Percentiles rank a stretch among this genome's conserved stretches.
Evolutionary conservation across 495 filamentous ascomycete genomes (phyloP).

Genomic region (Chlorociboria aeruginascens): DNA sequence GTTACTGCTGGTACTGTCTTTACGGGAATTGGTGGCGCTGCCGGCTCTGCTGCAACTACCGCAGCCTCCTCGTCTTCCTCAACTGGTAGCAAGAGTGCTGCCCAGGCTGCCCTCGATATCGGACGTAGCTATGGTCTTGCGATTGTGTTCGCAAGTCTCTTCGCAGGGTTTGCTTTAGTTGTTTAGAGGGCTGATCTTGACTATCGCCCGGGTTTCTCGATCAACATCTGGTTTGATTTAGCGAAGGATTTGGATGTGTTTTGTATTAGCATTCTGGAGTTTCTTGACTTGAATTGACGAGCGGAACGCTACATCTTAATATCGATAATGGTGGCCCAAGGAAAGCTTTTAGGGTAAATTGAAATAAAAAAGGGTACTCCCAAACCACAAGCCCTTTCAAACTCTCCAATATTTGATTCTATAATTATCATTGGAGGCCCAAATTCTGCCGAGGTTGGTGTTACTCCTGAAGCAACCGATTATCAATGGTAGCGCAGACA

Average conservation of each 20-base stretch:
- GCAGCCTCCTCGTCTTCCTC: conserved; percentile 14
- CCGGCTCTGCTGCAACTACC: conserved; percentile 18
- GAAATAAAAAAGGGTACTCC: no score
- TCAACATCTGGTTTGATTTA: conserved; percentile 6
- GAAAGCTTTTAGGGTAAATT: background rate
- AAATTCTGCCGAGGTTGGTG: no score
- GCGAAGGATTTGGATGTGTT: conserved; percentile 2
- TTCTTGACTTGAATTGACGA: background rate
- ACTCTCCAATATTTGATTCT: no score
- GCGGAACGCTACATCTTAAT: background rate
- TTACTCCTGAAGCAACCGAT: no score
- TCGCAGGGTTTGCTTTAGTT: conserved; percentile 51
- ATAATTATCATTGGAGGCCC: no score
- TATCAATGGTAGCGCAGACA: no score
- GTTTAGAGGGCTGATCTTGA: conserved; percentile 25
- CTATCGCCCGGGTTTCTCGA: background rate
- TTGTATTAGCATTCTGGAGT: conserved; percentile 4
- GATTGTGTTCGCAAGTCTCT: conserved; percentile 42
- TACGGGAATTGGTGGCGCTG: conserved; percentile 39
- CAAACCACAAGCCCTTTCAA: no score
- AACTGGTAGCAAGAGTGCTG: conserved; percentile 23
- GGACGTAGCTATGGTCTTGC: conserved; percentile 46
- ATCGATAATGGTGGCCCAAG: background rate
- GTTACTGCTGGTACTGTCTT: conserved; percentile 25
- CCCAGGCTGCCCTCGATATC: conserved; percentile 33